These are phyloP conservation scores for Salvia rosmarinus DNA, from an alignment of 257 asterid genomes.

Conservation along the genomic window DNA sequence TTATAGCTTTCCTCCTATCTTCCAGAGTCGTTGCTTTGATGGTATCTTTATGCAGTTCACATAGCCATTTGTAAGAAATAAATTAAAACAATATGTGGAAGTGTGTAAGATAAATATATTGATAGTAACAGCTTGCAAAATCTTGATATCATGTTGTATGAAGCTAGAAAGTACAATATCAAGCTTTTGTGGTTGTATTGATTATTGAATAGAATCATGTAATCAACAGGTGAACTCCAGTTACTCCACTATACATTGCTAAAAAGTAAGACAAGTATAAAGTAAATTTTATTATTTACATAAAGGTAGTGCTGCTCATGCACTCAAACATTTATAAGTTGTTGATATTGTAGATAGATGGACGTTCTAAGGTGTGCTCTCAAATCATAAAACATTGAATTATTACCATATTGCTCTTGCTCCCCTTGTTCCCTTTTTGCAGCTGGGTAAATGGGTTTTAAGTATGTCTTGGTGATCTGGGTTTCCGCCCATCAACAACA, in stretches of 20 bases:
- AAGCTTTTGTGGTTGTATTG: neutral
- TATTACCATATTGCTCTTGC: neutral
- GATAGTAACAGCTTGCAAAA: neutral
- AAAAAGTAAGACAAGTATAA: neutral
- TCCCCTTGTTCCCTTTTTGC: neutral
- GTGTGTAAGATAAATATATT: neutral
- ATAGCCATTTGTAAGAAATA: neutral
- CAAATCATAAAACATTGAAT: neutral
- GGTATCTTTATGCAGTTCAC: neutral
- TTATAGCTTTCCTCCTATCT: slow-evolving; percentile 12
- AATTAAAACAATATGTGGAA: neutral
- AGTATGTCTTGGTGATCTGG: slow-evolving; percentile 9
- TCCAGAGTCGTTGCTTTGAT: neutral
- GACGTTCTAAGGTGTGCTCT: neutral
- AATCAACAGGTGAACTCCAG: neutral
- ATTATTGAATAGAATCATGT: neutral
- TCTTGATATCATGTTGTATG: neutral
- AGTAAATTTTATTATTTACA: neutral
- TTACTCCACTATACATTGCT: neutral
- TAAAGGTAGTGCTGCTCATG: neutral
- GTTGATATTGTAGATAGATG: neutral
- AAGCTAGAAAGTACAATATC: neutral
- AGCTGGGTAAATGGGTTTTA: neutral
- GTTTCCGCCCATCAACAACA: neutral
- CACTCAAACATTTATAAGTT: neutral